phyloP scores from a whole-genome alignment of 2,329 filamentous ascomycete genomes.

The Aspergillus proliferans region DNA sequence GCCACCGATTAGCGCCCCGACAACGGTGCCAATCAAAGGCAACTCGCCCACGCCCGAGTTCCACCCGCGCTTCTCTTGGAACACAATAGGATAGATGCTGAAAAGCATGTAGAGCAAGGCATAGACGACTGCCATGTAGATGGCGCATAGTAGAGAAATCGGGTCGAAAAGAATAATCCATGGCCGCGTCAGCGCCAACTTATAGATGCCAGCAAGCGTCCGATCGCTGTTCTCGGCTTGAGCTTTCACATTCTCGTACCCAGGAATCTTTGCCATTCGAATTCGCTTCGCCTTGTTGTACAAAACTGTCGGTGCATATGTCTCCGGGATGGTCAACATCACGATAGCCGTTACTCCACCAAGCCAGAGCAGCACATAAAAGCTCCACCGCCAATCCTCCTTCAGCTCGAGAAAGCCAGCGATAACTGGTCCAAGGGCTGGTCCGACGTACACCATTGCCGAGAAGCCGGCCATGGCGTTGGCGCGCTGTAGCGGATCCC shows the following conservation, averaged over 20 bases:
- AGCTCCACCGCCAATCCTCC: slow-evolving; percentile 42
- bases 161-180: slow-evolving; percentile 22
- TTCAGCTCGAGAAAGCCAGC: slow-evolving; percentile 53
- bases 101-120: too few species aligned
- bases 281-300: slow-evolving; percentile 50
- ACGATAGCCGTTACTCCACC: slow-evolving; percentile 31
- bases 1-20: too few species aligned
- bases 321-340: slow-evolving; percentile 57
- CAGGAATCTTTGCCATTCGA: slow-evolving; percentile 42
- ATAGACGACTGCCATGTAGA: too few species aligned
- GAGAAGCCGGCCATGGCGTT: slow-evolving; percentile 47
- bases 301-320: slow-evolving; percentile 47
- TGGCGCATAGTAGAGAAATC: too few species aligned
- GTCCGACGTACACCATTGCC: slow-evolving; percentile 50
- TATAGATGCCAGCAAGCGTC: slow-evolving; percentile 43
- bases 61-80: too few species aligned
- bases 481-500: slow-evolving; percentile 47
- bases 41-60: too few species aligned
- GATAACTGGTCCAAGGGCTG: slow-evolving; percentile 50
- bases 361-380: slow-evolving; percentile 40
- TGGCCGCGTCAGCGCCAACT: slow-evolving; percentile 47
- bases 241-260: slow-evolving; percentile 49
- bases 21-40: too few species aligned
- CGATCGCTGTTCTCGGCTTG: slow-evolving; percentile 44
- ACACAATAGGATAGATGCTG: too few species aligned